Percentiles rank a stretch among this genome's conserved stretches.
These are phyloP conservation scores for Neurospora tetraspora DNA, from an alignment of 495 filamentous ascomycete species.

Conservation along the genomic window DNA sequence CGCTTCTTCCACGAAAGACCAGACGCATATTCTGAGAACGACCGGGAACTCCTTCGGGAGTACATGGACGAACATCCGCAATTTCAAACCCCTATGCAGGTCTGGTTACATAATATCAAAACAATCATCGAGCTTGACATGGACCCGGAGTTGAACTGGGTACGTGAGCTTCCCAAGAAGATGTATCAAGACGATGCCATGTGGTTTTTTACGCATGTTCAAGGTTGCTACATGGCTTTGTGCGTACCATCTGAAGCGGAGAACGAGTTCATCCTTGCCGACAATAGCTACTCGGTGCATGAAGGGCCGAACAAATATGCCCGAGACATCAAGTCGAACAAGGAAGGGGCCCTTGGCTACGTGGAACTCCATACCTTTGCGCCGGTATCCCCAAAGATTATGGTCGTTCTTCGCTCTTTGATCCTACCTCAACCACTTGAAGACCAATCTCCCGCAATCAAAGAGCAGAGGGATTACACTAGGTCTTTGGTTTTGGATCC, in stretches of 20 bases:
- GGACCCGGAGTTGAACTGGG: conserved; percentile 29
- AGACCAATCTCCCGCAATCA: conserved; percentile 9
- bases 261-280: conserved; percentile 42
- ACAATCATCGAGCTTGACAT: conserved; percentile 38
- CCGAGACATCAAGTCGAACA: neutral
- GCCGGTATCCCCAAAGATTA: conserved; percentile 39
- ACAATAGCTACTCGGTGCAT: conserved; percentile 35
- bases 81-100: conserved; percentile 35
- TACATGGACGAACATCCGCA: conserved; percentile 36
- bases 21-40: conserved; percentile 30
- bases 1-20: conserved; percentile 25
- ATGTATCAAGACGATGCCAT: conserved; percentile 33
- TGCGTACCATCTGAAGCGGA: conserved; percentile 27
- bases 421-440: conserved; percentile 19
- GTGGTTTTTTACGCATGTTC: conserved; percentile 31
- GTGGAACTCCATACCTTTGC: conserved; percentile 32
- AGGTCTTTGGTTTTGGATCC: conserved; percentile 4
- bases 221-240: conserved; percentile 34
- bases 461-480: conserved; percentile 4
- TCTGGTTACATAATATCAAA: conserved; percentile 42
- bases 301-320: conserved; percentile 33
- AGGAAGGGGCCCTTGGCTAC: conserved; percentile 13
- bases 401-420: conserved; percentile 35
- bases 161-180: conserved; percentile 15
- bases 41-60: conserved; percentile 23